Conservation (phyloP, 257 asterid genomes). For the Lantana camara region DNA sequence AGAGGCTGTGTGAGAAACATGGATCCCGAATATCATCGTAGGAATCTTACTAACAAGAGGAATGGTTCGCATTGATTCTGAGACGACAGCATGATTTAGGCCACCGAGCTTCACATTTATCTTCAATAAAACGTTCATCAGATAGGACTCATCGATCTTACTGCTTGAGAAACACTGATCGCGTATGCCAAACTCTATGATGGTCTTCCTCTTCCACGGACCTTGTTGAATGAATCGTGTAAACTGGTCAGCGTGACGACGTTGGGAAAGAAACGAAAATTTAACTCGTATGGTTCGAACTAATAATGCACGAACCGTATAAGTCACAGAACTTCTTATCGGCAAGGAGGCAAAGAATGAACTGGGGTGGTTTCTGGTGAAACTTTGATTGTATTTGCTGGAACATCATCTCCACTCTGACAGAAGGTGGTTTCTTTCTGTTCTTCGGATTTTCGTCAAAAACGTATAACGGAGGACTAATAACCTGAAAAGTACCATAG, state of each 20-base stretch:
- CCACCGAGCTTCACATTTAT: conserved; percentile 58
- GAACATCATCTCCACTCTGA: conserved; percentile 51
- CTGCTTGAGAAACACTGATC: conserved; percentile 47
- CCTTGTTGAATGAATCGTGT: conserved; percentile 27
- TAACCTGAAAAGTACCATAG: conserved; percentile 28
- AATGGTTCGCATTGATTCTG: conserved; percentile 36
- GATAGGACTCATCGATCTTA: conserved; percentile 40
- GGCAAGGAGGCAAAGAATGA: conserved; percentile 51
- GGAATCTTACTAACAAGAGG: conserved; percentile 47
- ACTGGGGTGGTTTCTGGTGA: conserved; percentile 39
- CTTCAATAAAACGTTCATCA: conserved; percentile 45
- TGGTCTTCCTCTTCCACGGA: conserved; percentile 54
- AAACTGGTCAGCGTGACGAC: neutral
- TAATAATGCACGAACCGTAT: conserved; percentile 39
- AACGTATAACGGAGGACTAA: conserved; percentile 40
- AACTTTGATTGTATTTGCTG: conserved; percentile 37
- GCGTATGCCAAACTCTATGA: conserved; percentile 42
- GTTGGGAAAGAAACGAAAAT: neutral
- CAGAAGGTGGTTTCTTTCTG: conserved; percentile 40
- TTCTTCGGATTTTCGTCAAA: conserved; percentile 43
- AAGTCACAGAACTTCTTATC: conserved; percentile 38
- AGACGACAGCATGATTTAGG: conserved; percentile 35
- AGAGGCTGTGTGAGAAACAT: conserved; percentile 34
- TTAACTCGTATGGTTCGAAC: neutral
- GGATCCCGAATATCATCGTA: conserved; percentile 51